These are phyloP conservation scores for Gynochthodes officinalis DNA, from an alignment of 257 asterid species.

Conservation along the genomic window DNA sequence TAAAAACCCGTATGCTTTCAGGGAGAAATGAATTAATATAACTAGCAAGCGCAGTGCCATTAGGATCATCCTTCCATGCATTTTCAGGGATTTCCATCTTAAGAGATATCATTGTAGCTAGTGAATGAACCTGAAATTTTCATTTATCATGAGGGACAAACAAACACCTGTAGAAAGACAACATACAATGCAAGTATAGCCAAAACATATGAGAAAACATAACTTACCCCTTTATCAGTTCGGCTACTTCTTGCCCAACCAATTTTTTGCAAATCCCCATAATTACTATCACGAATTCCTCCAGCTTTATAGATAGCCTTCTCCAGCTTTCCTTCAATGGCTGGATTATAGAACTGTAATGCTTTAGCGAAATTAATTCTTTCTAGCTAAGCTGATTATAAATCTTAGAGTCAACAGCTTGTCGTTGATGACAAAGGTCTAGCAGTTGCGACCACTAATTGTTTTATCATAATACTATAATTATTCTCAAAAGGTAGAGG, in stretches of 20 bases:
- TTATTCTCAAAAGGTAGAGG: no score
- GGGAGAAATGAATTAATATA: conserved; percentile 70
- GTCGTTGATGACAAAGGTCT: no score
- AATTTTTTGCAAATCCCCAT: conserved; percentile 73
- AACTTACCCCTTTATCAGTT: conserved; percentile 92
- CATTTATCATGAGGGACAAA: conserved; percentile 10
- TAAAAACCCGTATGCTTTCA: conserved; percentile 65
- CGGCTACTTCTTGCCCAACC: conserved; percentile 98
- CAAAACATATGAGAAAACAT: neutral
- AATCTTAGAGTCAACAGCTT: neutral
- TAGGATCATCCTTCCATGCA: conserved; percentile 88
- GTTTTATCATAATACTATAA: neutral
- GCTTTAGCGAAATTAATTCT: conserved; percentile 29
- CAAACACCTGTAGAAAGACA: conserved; percentile 15
- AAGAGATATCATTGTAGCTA: conserved; percentile 85
- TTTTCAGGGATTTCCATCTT: conserved; percentile 91
- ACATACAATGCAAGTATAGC: neutral
- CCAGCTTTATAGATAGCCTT: conserved; percentile 84
- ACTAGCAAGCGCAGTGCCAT: conserved; percentile 69
- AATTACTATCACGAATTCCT: conserved; percentile 88
- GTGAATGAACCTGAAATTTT: conserved; percentile 76
- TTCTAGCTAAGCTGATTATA: conserved; percentile 19
- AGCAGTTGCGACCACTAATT: neutral
- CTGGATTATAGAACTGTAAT: conserved; percentile 39
- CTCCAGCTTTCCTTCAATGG: conserved; percentile 91